A percentile compares a stretch with the other conserved stretches of the same genome.
Conservation (phyloP, 805 yeast species). For the Teunomyces lycoperdinae region DNA sequence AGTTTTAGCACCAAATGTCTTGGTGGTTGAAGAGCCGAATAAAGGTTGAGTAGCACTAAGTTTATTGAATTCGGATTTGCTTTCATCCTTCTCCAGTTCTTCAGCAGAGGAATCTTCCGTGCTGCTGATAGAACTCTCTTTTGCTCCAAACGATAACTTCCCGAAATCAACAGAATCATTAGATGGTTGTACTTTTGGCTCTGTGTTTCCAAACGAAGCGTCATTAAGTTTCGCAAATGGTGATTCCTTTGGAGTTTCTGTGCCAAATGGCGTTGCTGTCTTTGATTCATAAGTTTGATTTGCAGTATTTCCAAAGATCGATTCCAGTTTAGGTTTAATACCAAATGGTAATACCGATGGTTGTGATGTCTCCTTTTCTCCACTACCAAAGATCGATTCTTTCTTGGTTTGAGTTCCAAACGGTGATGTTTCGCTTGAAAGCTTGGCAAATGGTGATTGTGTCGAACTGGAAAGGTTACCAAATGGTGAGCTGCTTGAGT, state of each 20-base stretch:
- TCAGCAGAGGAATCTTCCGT: background rate
- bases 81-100: background rate
- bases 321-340: background rate
- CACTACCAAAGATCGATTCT: constrained; percentile 17
- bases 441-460: constrained; percentile 8
- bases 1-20: background rate
- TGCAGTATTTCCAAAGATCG: constrained; percentile 16
- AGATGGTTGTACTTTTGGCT: background rate
- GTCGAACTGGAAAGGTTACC: background rate
- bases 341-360: too few species aligned
- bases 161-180: background rate
- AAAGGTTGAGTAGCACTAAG: background rate
- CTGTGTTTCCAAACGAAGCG: constrained; percentile 3
- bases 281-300: background rate
- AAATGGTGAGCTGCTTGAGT: constrained; percentile 5
- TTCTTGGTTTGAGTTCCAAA: constrained; percentile 11
- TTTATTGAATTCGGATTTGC: background rate
- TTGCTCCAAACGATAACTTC: background rate
- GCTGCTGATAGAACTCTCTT: background rate
- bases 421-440: constrained; percentile 9
- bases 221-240: constrained; percentile 11
- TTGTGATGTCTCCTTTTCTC: too few species aligned
- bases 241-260: constrained; percentile 7
- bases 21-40: background rate
- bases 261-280: background rate